Conservation (phyloP, 2,329 filamentous ascomycete genomes). For the Camptophora hylomeconis region DNA sequence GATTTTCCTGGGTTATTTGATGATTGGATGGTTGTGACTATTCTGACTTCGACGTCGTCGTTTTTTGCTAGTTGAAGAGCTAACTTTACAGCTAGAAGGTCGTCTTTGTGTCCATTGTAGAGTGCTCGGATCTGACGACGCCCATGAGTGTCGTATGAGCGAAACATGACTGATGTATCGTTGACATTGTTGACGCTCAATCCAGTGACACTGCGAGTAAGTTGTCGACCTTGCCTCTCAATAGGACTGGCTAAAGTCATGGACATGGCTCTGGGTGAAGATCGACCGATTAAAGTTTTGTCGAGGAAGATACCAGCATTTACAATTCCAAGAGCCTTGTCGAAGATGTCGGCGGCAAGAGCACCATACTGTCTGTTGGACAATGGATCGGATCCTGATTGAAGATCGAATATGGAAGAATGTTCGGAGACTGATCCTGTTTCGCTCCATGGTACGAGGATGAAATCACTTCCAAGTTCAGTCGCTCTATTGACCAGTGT, state of each 20-base stretch:
- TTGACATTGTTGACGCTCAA: slow-evolving; percentile 36
- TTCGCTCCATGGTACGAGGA: slow-evolving; percentile 84
- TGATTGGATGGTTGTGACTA: slow-evolving; percentile 5
- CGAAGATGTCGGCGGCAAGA: slow-evolving; percentile 38
- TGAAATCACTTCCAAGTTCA: slow-evolving; percentile 57
- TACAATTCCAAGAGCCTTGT: slow-evolving; percentile 41
- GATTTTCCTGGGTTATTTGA: neutral
- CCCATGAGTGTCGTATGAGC: slow-evolving; percentile 26
- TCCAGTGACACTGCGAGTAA: slow-evolving; percentile 40
- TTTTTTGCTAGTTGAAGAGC: slow-evolving; percentile 76
- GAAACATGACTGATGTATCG: slow-evolving; percentile 10
- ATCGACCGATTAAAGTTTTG: slow-evolving; percentile 13
- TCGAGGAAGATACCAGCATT: slow-evolving; percentile 72
- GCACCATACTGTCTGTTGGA: slow-evolving; percentile 43
- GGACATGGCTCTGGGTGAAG: neutral
- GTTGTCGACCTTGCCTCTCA: slow-evolving; percentile 22
- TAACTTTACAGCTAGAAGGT: slow-evolving; percentile 64
- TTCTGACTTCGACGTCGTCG: slow-evolving; percentile 42
- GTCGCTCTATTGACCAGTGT: slow-evolving; percentile 58
- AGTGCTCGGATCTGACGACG: slow-evolving; percentile 65
- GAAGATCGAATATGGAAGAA: slow-evolving; percentile 21
- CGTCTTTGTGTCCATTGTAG: slow-evolving; percentile 75
- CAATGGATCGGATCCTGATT: slow-evolving; percentile 28
- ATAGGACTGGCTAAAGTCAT: slow-evolving; percentile 7
- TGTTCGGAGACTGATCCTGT: slow-evolving; percentile 62